These are phyloP conservation scores for Yamadazyma triangularis DNA, from an alignment of 1,139 yeast genomes.

Conservation along the genomic window DNA sequence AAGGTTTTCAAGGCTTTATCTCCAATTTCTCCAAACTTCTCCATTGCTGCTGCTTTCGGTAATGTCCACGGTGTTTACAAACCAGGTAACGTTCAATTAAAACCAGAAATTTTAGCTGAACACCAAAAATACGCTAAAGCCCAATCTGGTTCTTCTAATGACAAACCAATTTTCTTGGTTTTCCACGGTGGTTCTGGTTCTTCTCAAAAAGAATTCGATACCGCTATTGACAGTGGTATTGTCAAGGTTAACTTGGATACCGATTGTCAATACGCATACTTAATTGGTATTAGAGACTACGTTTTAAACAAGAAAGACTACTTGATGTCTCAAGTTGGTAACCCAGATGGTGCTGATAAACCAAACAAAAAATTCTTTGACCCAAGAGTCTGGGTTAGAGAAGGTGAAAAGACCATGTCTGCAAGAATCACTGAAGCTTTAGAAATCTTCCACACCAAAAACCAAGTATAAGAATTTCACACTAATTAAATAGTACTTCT, in stretches of 20 bases:
- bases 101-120: conserved; percentile 91
- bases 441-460: conserved; percentile 78
- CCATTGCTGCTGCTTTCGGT: conserved; percentile 99
- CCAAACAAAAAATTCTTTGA: conserved; percentile 99
- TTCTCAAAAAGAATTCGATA: conserved; percentile 82
- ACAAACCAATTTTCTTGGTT: conserved; percentile 88
- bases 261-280: conserved; percentile 98
- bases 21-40: conserved; percentile 95
- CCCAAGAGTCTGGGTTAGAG: conserved; percentile 99
- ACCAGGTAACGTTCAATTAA: conserved; percentile 96
- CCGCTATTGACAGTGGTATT: conserved; percentile 90
- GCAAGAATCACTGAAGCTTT: conserved; percentile 81
- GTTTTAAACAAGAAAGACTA: conserved; percentile 94
- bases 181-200: conserved; percentile 99
- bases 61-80: conserved; percentile 99
- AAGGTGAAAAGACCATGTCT: conserved; percentile 99
- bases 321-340: conserved; percentile 84
- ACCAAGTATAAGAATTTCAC: too few relatives aligned
- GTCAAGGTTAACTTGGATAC: conserved; percentile 99
- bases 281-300: conserved; percentile 95
- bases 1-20: conserved; percentile 85
- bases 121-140: conserved; percentile 85
- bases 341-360: conserved; percentile 99
- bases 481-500: too few relatives aligned
- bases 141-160: conserved; percentile 48